Evolutionary conservation across 768 basidiomycete genomes (phyloP), one percentile per base, ranked within the genome.

Genomic region (Suillus lakei): DNA sequence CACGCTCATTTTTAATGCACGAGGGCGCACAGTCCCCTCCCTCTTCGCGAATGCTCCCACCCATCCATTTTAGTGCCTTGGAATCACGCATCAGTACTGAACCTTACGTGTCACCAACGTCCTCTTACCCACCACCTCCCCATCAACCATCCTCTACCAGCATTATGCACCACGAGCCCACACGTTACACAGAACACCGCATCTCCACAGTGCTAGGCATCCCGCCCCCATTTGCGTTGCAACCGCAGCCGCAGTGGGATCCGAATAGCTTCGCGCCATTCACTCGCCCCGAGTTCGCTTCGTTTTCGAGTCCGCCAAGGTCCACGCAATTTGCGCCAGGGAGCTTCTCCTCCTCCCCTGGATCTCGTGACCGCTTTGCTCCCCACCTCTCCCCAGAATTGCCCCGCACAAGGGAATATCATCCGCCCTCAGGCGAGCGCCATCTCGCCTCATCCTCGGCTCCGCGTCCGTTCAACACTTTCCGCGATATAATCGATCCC

Each of bases 181-280:
- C 74, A 34, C 74, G 68, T 56, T 64, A 69, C 12, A 54, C 63
- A 39, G 70, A 71, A n/a, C 66, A 55, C 36, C 46, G 56, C 43
- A 71, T 60, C 13, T 44, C 70, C 32, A 28, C 48, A 26, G 50
- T 39, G 23, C 67, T 66, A 23, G 67, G 63, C 61, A 73, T 84
- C 44, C 78, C 84, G 0, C 83, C 89, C 18, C 91, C 90, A 3
- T 90, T 86, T 71, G 85, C 88, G 12, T 77, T 92, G 4, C 87
- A 91, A 72, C 91, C 90, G 3, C 79, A 77, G 61, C 90, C 89
- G 1, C 88, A 86, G 60, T 91, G 90, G 89, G 85, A 88, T 63
- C 79, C 76, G 48, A 74, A 78, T 3, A 71, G 80, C 0, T 84
- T 82, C 71, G 64, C 73, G 30, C 72, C 82, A 10, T 69, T 73